phyloP scores from a whole-genome alignment of 129 eudicot genomes.

The Helianthus annuus region DNA sequence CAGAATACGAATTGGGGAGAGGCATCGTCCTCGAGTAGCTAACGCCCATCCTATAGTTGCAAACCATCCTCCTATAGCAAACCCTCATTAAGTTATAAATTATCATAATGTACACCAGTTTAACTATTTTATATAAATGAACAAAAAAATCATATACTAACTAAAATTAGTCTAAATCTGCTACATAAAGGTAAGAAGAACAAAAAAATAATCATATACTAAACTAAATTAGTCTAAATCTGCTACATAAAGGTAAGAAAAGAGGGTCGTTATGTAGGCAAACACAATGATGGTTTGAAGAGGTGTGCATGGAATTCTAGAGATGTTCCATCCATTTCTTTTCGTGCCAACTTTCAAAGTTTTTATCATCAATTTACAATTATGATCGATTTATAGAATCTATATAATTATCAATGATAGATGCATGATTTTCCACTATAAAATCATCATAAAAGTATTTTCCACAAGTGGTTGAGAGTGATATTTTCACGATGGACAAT shows the following conservation, averaged over 20 bases:
- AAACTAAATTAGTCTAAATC: background rate
- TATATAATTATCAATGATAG: conserved; percentile 10
- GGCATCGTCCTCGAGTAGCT: no score
- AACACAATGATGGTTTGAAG: conserved; percentile 29
- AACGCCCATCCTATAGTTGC: no score
- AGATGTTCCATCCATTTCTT: conserved; percentile 23
- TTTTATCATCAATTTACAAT: conserved; percentile 25
- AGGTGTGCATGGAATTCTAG: conserved; percentile 21
- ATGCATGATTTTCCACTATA: conserved; percentile 3
- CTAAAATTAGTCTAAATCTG: background rate
- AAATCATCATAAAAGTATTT: background rate
- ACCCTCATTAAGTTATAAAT: no score
- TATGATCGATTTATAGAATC: conserved; percentile 12
- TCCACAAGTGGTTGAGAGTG: no score
- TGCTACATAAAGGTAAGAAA: background rate
- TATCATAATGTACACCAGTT: background rate
- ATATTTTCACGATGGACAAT: no score
- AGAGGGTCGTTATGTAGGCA: conserved; percentile 10
- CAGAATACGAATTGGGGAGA: no score
- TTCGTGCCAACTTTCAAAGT: conserved; percentile 32
- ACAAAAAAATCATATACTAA: background rate
- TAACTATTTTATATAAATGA: no score
- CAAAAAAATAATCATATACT: background rate
- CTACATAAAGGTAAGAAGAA: background rate
- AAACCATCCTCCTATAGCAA: no score